Percentiles rank a stretch among this genome's conserved stretches.
Evolutionary conservation across 441 rosid genomes (phyloP).

Genomic region (Populus tomentosa): DNA sequence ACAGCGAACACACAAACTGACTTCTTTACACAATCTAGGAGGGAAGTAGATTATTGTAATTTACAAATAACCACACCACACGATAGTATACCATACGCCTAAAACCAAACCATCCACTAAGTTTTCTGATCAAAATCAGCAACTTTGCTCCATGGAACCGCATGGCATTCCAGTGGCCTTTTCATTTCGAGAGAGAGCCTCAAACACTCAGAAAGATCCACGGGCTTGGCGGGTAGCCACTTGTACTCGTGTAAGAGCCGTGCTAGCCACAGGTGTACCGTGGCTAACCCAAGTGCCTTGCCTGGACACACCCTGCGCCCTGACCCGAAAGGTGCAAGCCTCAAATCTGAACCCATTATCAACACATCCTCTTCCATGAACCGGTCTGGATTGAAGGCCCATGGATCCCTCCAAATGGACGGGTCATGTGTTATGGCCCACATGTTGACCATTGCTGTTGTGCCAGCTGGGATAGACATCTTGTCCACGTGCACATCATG

Average conservation of each 20-base stretch:
- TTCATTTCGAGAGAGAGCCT: conserved; percentile 61
- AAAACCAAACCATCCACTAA: background rate
- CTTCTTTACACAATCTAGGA: background rate
- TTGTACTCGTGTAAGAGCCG: conserved; percentile 44
- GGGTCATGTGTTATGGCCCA: conserved; percentile 78
- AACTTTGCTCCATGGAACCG: background rate
- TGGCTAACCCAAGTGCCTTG: conserved; percentile 50
- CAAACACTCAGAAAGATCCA: conserved; percentile 50
- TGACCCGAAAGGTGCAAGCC: conserved; percentile 68
- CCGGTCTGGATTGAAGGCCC: conserved; percentile 48
- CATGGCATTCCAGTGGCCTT: conserved; percentile 40
- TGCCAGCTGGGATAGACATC: conserved; percentile 54
- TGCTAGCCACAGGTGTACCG: conserved; percentile 65
- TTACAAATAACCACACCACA: background rate
- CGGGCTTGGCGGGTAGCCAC: conserved; percentile 42
- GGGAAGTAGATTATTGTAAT: background rate
- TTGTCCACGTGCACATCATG: conserved; percentile 58
- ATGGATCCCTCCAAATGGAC: conserved; percentile 51
- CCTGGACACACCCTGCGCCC: conserved; percentile 75
- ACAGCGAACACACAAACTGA: background rate
- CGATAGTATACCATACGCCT: background rate
- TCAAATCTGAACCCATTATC: conserved; percentile 60
- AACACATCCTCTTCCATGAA: conserved; percentile 47
- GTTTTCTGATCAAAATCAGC: background rate
- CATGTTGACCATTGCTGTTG: conserved; percentile 78